Percentiles rank a stretch among this genome's conserved stretches.
These are phyloP conservation scores for Paraurostyla sp. DNA, from an alignment of 73 alveolate genomes.

Conservation along the genomic window DNA sequence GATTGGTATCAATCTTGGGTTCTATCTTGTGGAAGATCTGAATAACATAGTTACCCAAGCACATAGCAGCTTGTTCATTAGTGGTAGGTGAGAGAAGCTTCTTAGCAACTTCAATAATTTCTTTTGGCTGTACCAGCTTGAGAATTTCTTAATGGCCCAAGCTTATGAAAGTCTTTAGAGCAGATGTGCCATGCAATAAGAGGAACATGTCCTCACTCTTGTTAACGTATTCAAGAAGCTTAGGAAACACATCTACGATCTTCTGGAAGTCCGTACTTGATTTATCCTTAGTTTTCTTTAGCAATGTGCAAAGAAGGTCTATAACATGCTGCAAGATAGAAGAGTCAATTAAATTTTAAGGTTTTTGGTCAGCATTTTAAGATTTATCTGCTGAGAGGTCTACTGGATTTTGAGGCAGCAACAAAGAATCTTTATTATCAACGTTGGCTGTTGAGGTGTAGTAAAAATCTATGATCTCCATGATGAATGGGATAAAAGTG, in stretches of 20 bases:
- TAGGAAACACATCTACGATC: constrained; percentile 66
- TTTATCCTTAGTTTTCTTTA: constrained; percentile 70
- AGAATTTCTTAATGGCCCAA: constrained; percentile 80
- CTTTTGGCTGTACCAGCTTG: constrained; percentile 63
- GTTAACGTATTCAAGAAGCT: constrained; percentile 56
- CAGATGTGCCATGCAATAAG: constrained; percentile 79
- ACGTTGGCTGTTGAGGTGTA: constrained; percentile 37
- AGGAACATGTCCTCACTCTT: constrained; percentile 74
- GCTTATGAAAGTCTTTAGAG: constrained; percentile 83
- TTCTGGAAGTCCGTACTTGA: constrained; percentile 10
- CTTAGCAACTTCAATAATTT: constrained; percentile 82
- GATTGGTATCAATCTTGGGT: constrained; percentile 88
- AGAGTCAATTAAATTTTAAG: constrained; percentile 44
- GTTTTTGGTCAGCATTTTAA: not conserved
- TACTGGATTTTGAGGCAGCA: constrained; percentile 67
- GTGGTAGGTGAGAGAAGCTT: constrained; percentile 81
- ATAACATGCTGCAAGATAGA: constrained; percentile 64
- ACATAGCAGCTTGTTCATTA: constrained; percentile 87
- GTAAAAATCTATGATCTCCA: constrained; percentile 76
- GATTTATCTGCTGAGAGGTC: constrained; percentile 74
- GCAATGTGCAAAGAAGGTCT: constrained; percentile 62
- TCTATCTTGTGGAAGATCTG: constrained; percentile 84
- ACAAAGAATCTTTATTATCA: constrained; percentile 28
- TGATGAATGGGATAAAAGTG: constrained; percentile 87
- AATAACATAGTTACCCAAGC: constrained; percentile 87